Conservation (phyloP, 1,284 basidiomycete genomes). For the Trichosporon sp. region DNA sequence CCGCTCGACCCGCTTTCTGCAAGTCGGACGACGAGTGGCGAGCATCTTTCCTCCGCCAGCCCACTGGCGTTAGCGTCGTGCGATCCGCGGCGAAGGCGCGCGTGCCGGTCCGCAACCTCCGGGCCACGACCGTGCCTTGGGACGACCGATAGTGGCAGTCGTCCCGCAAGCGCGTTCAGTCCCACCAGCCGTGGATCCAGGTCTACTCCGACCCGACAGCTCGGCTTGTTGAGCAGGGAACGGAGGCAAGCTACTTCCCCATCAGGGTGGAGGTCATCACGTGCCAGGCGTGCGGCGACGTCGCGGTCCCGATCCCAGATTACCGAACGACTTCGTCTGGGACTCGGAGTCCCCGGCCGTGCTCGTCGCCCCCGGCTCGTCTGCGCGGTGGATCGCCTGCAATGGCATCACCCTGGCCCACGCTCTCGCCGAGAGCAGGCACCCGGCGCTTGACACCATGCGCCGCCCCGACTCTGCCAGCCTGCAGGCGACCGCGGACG, state of each 20-base stretch:
- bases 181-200: not conserved
- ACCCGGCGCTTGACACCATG: not conserved
- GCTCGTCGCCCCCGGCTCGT: not conserved
- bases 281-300: not conserved
- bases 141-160: not conserved
- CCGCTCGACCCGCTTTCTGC: not conserved
- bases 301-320: not conserved
- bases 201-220: not conserved
- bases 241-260: not conserved
- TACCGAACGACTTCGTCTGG: not conserved
- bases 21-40: not conserved
- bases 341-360: not conserved
- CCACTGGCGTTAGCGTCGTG: not conserved
- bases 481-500: not conserved
- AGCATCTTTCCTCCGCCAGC: not conserved
- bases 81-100: not conserved
- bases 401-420: not conserved
- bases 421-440: not conserved
- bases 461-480: not conserved
- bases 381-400: not conserved
- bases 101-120: not conserved
- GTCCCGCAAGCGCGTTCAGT: not conserved
- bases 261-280: not conserved
- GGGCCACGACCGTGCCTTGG: not conserved
- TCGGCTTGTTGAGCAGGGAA: not conserved